A percentile compares a stretch with the other conserved stretches of the same genome.
Evolutionary conservation across 2,329 filamentous ascomycete species (phyloP).

Genomic region (Fusarium multiceps): DNA sequence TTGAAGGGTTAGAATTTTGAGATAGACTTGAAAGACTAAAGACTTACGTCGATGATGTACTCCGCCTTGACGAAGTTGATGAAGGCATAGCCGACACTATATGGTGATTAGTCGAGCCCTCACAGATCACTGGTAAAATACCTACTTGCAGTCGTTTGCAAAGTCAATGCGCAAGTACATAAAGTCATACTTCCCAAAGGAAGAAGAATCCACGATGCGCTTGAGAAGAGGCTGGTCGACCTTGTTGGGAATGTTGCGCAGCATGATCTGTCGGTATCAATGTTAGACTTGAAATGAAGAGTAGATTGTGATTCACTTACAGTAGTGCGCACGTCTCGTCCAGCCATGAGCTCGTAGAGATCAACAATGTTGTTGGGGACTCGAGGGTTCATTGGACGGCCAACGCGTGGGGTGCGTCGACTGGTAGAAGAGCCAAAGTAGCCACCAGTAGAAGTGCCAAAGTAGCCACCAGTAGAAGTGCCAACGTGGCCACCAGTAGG

Average conservation of each 20-base stretch:
- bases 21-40: background rate
- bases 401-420: slow-evolving; percentile 26
- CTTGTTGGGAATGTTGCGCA: slow-evolving; percentile 94
- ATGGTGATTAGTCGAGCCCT: slow-evolving; percentile 40
- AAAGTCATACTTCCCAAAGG: slow-evolving; percentile 89
- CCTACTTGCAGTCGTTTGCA: slow-evolving; percentile 84
- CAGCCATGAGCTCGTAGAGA: slow-evolving; percentile 52
- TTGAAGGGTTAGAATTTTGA: slow-evolving; percentile 31
- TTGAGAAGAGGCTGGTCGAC: slow-evolving; percentile 83
- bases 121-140: slow-evolving; percentile 22
- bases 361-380: slow-evolving; percentile 69
- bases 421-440: slow-evolving; percentile 30
- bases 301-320: slow-evolving; percentile 57
- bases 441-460: slow-evolving; percentile 22
- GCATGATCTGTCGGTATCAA: slow-evolving; percentile 75
- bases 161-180: slow-evolving; percentile 94
- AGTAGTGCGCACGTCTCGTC: slow-evolving; percentile 79
- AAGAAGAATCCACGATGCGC: slow-evolving; percentile 80
- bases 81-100: slow-evolving; percentile 94
- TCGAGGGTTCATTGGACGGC: background rate
- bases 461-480: background rate
- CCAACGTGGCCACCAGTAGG: background rate
- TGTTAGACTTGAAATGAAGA: slow-evolving; percentile 1
- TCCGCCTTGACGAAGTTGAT: slow-evolving; percentile 85
- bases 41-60: slow-evolving; percentile 76